Conservation (phyloP, 73 alveolate genomes). For the Paramecium sexaurelia region DNA sequence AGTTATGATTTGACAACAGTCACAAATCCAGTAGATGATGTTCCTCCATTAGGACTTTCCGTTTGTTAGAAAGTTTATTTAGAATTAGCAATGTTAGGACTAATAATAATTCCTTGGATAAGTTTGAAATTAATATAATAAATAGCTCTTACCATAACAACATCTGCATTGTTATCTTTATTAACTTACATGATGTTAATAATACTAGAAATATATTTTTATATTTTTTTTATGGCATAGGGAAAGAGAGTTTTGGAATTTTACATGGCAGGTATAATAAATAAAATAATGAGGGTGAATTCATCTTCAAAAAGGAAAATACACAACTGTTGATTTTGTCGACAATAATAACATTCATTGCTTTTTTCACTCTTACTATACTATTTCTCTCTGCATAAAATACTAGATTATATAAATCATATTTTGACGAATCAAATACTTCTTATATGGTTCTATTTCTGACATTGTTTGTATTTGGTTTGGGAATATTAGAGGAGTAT, state of each 20-base stretch:
- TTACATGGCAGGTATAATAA: slow-evolving; percentile 35
- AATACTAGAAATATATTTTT: neutral
- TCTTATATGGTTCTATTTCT: neutral
- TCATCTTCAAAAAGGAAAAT: slow-evolving; percentile 39
- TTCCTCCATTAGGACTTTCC: slow-evolving; percentile 7
- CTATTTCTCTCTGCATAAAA: neutral
- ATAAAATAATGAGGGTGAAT: slow-evolving; percentile 35
- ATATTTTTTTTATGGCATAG: slow-evolving; percentile 2
- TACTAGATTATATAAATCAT: neutral
- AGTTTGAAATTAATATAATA: neutral
- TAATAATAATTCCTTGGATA: neutral
- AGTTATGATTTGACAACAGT: slow-evolving; percentile 24
- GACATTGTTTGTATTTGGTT: neutral
- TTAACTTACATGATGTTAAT: neutral
- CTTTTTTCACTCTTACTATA: slow-evolving; percentile 16
- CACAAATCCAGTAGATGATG: slow-evolving; percentile 19
- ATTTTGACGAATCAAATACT: neutral
- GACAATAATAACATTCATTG: neutral
- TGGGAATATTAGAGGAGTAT: slow-evolving; percentile 48
- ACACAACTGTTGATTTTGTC: neutral
- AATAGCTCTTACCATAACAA: neutral
- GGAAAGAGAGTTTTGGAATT: slow-evolving; percentile 48
- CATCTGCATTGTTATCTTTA: neutral
- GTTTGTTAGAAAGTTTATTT: neutral
- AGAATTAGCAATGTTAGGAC: slow-evolving; percentile 1